phyloP scores from a whole-genome alignment of 192 early-diverging fungal species.

The Backusella morwellensis region DNA sequence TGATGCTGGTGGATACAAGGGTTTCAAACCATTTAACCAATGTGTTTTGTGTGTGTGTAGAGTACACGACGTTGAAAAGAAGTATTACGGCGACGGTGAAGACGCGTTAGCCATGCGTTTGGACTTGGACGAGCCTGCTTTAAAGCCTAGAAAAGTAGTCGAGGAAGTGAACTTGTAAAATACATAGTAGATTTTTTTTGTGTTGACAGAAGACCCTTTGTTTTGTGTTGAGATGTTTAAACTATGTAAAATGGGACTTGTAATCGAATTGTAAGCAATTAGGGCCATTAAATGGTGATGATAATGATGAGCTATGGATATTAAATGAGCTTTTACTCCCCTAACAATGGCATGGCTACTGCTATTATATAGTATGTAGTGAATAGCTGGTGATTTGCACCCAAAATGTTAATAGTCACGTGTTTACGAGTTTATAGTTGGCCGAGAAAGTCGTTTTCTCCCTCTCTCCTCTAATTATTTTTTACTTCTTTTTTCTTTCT shows the following conservation, averaged over 20 bases:
- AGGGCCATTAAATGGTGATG: no score
- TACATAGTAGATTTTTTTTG: background rate
- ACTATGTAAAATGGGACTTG: no score
- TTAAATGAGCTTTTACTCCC: no score
- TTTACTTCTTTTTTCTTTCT: background rate
- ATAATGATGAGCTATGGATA: no score
- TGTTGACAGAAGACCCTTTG: no score
- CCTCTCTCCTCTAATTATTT: background rate
- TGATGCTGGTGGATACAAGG: background rate
- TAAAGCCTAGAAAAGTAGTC: constrained; percentile 24
- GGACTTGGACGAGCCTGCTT: constrained; percentile 30
- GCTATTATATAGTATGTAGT: no score
- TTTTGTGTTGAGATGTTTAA: background rate
- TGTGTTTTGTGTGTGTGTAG: constrained; percentile 41
- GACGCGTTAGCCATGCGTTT: constrained; percentile 81
- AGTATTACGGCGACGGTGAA: constrained; percentile 99
- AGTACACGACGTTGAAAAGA: constrained; percentile 87
- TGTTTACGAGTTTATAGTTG: background rate
- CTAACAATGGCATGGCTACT: no score
- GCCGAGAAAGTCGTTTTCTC: constrained; percentile 1
- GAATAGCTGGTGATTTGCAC: no score
- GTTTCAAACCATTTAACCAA: background rate
- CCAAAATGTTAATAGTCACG: background rate
- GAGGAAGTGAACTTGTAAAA: constrained; percentile 32
- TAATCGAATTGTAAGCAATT: no score